A percentile compares a stretch with the other conserved stretches of the same genome.
Conservation (phyloP, 352 stramenopile genomes). For the Phytophthora hybrid region DNA sequence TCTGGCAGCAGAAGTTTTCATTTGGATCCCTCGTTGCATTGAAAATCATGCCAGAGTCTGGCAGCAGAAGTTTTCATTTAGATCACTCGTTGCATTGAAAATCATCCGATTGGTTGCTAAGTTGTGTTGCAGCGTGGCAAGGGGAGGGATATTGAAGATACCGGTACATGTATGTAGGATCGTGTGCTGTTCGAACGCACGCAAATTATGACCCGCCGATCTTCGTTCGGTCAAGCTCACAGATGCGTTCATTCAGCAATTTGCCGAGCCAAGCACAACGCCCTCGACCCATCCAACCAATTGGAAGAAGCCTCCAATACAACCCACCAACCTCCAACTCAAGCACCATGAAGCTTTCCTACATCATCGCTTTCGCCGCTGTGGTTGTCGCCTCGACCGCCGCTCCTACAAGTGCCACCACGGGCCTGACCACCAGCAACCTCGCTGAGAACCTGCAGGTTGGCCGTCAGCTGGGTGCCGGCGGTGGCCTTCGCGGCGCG, state of each 20-base stretch:
- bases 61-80: too few species aligned
- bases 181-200: not conserved
- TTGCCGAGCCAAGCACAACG: not conserved
- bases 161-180: too few species aligned
- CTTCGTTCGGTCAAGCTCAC: not conserved
- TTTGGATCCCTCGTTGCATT: too few species aligned
- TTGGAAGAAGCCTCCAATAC: not conserved
- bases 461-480: conserved; percentile 14
- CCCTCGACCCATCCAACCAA: too few species aligned
- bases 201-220: not conserved
- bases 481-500: conserved; percentile 17
- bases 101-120: too few species aligned
- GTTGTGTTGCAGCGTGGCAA: not conserved
- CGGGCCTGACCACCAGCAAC: conserved; percentile 8
- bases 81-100: too few species aligned
- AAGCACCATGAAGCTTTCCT: conserved; percentile 24
- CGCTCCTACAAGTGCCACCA: conserved; percentile 6
- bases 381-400: conserved; percentile 21
- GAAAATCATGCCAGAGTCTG: too few species aligned
- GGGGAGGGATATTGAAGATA: not conserved
- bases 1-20: too few species aligned
- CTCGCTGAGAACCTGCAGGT: conserved; percentile 18
- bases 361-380: conserved; percentile 23
- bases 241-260: not conserved
- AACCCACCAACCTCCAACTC: not conserved